Conservation (phyloP, 2,329 filamentous ascomycete species). For the Claviceps monticola region DNA sequence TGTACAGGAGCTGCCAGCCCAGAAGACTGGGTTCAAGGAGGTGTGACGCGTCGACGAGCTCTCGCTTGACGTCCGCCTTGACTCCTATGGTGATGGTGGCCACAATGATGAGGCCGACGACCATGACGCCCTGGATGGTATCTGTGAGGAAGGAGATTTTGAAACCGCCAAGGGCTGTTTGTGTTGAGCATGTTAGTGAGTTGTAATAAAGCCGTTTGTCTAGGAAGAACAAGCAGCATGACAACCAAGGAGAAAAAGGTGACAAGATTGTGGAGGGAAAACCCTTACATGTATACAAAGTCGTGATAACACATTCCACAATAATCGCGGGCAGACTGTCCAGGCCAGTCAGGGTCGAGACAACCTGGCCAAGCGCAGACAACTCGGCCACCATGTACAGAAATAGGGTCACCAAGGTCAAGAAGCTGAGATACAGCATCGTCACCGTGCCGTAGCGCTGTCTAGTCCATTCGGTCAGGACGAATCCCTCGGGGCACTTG, state of each 20-base stretch:
- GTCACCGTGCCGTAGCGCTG: constrained; percentile 60
- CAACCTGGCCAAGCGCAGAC: constrained; percentile 67
- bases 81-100: constrained; percentile 66
- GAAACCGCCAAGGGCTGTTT: constrained; percentile 62
- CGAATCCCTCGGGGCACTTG: constrained; percentile 73
- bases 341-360: constrained; percentile 59
- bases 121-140: constrained; percentile 68
- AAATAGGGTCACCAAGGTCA: constrained; percentile 71
- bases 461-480: constrained; percentile 72
- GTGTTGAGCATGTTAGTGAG: too few relatives aligned
- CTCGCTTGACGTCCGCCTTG: constrained; percentile 56
- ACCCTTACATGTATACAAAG: constrained; percentile 61
- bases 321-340: constrained; percentile 63
- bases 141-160: constrained; percentile 75
- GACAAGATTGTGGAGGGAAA: not conserved
- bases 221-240: not conserved
- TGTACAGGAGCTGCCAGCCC: constrained; percentile 78
- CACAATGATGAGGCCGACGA: constrained; percentile 59
- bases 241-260: not conserved
- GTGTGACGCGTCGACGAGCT: constrained; percentile 53
- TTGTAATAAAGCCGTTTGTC: not conserved
- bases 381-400: constrained; percentile 80
- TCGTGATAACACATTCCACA: constrained; percentile 64
- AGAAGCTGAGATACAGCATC: constrained; percentile 60
- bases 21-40: constrained; percentile 56